Evolutionary conservation across 768 basidiomycete species (phyloP).

Genomic region (Lyophyllum decastes): DNA sequence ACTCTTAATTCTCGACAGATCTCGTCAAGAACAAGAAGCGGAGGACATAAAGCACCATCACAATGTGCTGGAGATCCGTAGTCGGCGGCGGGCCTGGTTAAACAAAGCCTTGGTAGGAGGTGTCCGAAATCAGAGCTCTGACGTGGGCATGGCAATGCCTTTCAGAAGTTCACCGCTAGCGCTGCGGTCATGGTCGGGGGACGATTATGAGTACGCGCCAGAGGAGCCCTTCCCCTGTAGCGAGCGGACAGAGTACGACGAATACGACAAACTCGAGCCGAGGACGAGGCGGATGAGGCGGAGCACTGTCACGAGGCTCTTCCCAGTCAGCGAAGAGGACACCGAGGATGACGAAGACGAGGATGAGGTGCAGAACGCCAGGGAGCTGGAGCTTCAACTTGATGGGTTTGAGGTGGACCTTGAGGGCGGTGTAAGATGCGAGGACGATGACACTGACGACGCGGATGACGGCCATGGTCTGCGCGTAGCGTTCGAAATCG

Average conservation of each 20-base stretch:
- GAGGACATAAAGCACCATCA: conserved; percentile 41
- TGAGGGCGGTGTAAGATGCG: conserved; percentile 24
- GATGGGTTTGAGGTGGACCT: conserved; percentile 28
- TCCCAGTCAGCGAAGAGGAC: conserved; percentile 42
- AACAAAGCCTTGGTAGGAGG: conserved; percentile 41
- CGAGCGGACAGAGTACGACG: conserved; percentile 14
- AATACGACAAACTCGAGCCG: conserved; percentile 16
- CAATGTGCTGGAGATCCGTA: conserved; percentile 54
- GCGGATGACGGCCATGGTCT: not conserved
- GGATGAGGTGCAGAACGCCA: conserved; percentile 20
- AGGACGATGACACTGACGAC: conserved; percentile 17
- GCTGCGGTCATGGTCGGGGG: conserved; percentile 34
- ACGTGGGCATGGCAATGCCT: conserved; percentile 52
- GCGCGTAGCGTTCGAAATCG: conserved; percentile 22
- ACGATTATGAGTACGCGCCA: conserved; percentile 30
- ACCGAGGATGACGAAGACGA: conserved; percentile 19
- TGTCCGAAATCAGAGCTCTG: conserved; percentile 16
- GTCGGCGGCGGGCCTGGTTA: conserved; percentile 68
- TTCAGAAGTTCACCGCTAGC: conserved; percentile 53
- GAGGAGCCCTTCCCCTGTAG: not conserved
- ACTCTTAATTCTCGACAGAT: conserved; percentile 41
- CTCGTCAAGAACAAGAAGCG: conserved; percentile 39
- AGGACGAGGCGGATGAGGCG: conserved; percentile 13
- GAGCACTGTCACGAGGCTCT: conserved; percentile 25
- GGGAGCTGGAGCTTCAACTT: conserved; percentile 34